Conservation (phyloP, 2,329 filamentous ascomycete genomes). For the Phaeosphaeriaceae sp. region DNA sequence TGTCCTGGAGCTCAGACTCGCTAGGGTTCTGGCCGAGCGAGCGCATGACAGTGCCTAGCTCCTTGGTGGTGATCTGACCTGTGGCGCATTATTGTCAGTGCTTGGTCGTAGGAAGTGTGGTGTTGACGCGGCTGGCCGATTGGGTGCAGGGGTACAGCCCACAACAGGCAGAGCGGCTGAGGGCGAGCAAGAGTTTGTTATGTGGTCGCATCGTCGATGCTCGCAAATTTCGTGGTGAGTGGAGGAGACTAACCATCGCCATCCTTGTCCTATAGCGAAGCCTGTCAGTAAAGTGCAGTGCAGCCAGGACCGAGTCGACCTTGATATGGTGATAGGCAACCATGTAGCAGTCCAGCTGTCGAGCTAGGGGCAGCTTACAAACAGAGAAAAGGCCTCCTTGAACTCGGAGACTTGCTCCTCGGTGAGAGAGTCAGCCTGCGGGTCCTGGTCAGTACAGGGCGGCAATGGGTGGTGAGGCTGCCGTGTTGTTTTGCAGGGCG, state of each 20-base stretch:
- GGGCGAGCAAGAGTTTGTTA: neutral
- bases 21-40: slow-evolving; percentile 69
- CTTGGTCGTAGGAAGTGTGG: slow-evolving; percentile 3
- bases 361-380: slow-evolving; percentile 75
- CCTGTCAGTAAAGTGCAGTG: slow-evolving; percentile 5
- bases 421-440: slow-evolving; percentile 93
- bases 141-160: slow-evolving; percentile 1
- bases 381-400: slow-evolving; percentile 99
- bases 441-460: slow-evolving; percentile 31
- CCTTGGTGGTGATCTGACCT: slow-evolving; percentile 70
- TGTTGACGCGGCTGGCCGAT: slow-evolving; percentile 11
- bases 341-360: slow-evolving; percentile 11
- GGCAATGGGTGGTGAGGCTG: slow-evolving; percentile 17
- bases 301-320: too few relatives aligned
- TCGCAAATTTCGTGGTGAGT: neutral
- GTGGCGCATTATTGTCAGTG: slow-evolving; percentile 32
- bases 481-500: slow-evolving; percentile 43
- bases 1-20: slow-evolving; percentile 68
- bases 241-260: slow-evolving; percentile 58
- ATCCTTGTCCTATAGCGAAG: slow-evolving; percentile 60
- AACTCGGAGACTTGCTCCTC: slow-evolving; percentile 99
- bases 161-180: neutral
- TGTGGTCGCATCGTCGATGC: neutral
- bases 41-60: slow-evolving; percentile 69
- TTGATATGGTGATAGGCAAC: slow-evolving; percentile 36